phyloP scores from a whole-genome alignment of 345 rosid genomes.

The Arabis hirsuta region DNA sequence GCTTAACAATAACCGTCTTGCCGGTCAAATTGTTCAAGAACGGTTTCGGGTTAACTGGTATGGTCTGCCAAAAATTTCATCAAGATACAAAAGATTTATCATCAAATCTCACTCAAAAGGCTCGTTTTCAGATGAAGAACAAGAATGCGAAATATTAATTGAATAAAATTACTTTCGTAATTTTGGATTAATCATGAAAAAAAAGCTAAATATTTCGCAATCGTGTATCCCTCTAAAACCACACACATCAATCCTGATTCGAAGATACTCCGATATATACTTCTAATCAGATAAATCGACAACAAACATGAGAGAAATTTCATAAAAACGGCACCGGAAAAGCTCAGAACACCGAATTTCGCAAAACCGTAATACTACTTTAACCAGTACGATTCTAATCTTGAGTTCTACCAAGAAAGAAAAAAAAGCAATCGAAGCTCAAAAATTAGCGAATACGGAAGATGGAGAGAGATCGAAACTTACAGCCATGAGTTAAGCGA shows the following conservation, averaged over 20 bases:
- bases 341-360: conserved; percentile 12
- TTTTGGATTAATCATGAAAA: background rate
- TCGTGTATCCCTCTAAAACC: background rate
- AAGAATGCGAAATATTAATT: background rate
- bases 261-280: background rate
- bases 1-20: conserved; percentile 81
- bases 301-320: background rate
- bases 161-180: background rate
- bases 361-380: conserved; percentile 19
- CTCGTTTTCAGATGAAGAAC: background rate
- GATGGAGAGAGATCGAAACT: conserved; percentile 22
- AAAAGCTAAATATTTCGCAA: background rate
- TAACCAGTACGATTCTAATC: background rate
- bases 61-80: conserved; percentile 56
- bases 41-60: conserved; percentile 87
- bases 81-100: background rate
- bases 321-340: background rate
- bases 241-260: background rate
- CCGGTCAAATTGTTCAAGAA: conserved; percentile 93
- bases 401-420: background rate
- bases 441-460: background rate
- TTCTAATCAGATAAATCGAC: background rate
- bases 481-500: conserved; percentile 39
- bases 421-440: background rate
- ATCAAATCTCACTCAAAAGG: background rate